phyloP scores from a whole-genome alignment of 2,329 filamentous ascomycete genomes.

The Atkinsonella hypoxylon region DNA sequence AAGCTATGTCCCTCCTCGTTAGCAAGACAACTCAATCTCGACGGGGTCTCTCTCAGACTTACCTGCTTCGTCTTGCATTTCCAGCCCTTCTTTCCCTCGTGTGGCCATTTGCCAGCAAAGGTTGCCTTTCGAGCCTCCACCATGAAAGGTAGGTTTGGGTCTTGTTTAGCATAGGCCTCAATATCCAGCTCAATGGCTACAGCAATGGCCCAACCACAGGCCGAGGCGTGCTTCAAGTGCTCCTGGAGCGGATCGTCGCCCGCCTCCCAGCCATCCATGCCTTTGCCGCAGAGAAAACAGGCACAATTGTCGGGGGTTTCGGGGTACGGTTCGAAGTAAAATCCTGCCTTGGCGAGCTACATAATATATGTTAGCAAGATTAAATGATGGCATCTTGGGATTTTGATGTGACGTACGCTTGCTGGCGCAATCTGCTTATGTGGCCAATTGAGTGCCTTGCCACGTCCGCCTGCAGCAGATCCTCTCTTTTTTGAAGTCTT shows the following conservation, averaged over 20 bases:
- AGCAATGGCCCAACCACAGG: conserved; percentile 80
- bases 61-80: conserved; percentile 83
- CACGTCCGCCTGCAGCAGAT: conserved; percentile 45
- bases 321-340: conserved; percentile 71
- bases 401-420: conserved; percentile 14
- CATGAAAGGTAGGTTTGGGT: conserved; percentile 63
- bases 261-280: conserved; percentile 84
- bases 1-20: conserved; percentile 39
- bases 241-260: conserved; percentile 74
- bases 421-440: conserved; percentile 35
- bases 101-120: conserved; percentile 77
- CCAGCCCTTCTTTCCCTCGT: conserved; percentile 81
- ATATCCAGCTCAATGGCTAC: conserved; percentile 48
- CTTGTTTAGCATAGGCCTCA: conserved; percentile 52
- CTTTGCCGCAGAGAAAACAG: conserved; percentile 78
- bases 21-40: neutral
- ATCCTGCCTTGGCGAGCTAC: conserved; percentile 81
- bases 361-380: conserved; percentile 12
- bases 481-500: conserved; percentile 54
- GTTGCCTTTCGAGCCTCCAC: conserved; percentile 68
- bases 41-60: conserved; percentile 12
- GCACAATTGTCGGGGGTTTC: conserved; percentile 75
- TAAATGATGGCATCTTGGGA: neutral
- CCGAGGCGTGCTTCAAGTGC: conserved; percentile 69
- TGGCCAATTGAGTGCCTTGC: conserved; percentile 62